Evolutionary conservation across 495 filamentous ascomycete genomes (phyloP), one percentile per base, ranked within the genome.

Genomic region (Penicillium flavigenum): DNA sequence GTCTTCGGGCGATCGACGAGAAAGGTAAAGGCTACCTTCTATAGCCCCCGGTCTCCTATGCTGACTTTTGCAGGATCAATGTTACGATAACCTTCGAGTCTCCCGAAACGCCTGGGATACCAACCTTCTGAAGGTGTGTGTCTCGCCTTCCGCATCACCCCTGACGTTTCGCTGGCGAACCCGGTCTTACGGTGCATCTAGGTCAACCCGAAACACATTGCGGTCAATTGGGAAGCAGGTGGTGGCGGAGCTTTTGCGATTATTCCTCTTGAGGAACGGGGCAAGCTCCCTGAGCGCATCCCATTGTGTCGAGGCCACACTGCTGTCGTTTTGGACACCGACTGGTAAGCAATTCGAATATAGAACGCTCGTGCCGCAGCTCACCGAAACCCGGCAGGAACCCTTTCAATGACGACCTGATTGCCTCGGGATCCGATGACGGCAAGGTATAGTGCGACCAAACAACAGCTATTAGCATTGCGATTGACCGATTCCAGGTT

Each of bases 91-190:
- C 72, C 81, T 98, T 64, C 83, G 84, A 58, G 88, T 98, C 72
- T 96, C 93, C 58, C 86, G 85, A 73, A 98, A 98, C 85, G 93
- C 95, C 51, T 98, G 94, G 93, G 94, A 98, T 75, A 96, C 90
- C 72, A 98, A 98, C 76, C 81, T 98, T 51, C 81, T 98, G 74
- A 98, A 98, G 83, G 92, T 94, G 62, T 93, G 62, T 60, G 81
- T 60, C 26, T 53, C 17, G 36, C 49, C 9, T 43, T 43, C 45
- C 39, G 60, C 60, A 50, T 57, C 66, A 63, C 58, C 71, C 70
- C 67, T 75, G 56, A 69, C 63, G 57, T 45, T 51, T 50, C 54
- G 52, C 65, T 59, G 42, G 48, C 24, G 26, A 53, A 53, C 51
- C 22, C 39, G 24, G 46, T 59, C 70, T 77, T 49, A 78, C 63